Percentiles rank a stretch among this genome's conserved stretches.
These are phyloP conservation scores for Haematococcus lacustris DNA, from an alignment of 139 green algal genomes.

Conservation along the genomic window DNA sequence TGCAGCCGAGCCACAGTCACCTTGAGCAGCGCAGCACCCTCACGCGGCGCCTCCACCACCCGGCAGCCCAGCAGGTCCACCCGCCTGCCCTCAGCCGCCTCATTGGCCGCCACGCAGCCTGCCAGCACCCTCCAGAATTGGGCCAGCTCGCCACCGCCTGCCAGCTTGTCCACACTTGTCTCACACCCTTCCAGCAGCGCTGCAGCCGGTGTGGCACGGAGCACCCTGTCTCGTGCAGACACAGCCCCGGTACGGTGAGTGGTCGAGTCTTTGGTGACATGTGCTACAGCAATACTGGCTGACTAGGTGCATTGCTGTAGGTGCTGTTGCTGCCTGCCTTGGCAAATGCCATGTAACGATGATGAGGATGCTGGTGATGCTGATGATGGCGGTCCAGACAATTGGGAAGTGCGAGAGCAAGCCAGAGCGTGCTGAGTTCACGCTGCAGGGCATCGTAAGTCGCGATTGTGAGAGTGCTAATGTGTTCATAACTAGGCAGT, in stretches of 20 bases:
- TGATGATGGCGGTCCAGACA: too few relatives aligned
- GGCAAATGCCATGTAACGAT: too few relatives aligned
- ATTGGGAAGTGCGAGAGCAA: too few relatives aligned
- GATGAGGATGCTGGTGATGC: too few relatives aligned
- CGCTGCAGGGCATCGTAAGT: too few relatives aligned
- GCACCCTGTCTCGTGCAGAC: neutral
- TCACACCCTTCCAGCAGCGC: neutral
- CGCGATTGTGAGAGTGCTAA: too few relatives aligned
- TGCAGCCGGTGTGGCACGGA: neutral
- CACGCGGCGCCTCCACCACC: constrained; percentile 23
- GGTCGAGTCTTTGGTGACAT: too few relatives aligned
- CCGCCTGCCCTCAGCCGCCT: constrained; percentile 14
- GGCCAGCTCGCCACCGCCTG: constrained; percentile 16
- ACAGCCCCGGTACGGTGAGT: neutral
- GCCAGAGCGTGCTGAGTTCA: too few relatives aligned
- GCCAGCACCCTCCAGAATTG: constrained; percentile 41
- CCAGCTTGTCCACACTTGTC: constrained; percentile 29
- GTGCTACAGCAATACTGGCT: too few relatives aligned
- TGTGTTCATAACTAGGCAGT: too few relatives aligned
- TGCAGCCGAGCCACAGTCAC: neutral
- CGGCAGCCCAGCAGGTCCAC: constrained; percentile 35
- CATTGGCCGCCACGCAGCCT: constrained; percentile 27
- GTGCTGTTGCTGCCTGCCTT: too few relatives aligned
- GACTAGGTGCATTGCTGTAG: too few relatives aligned
- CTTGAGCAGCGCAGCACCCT: constrained; percentile 34